Evolutionary conservation across 2,329 filamentous ascomycete genomes (phyloP), one percentile per base, ranked within the genome.

Genomic region (Aspergillus sp.): DNA sequence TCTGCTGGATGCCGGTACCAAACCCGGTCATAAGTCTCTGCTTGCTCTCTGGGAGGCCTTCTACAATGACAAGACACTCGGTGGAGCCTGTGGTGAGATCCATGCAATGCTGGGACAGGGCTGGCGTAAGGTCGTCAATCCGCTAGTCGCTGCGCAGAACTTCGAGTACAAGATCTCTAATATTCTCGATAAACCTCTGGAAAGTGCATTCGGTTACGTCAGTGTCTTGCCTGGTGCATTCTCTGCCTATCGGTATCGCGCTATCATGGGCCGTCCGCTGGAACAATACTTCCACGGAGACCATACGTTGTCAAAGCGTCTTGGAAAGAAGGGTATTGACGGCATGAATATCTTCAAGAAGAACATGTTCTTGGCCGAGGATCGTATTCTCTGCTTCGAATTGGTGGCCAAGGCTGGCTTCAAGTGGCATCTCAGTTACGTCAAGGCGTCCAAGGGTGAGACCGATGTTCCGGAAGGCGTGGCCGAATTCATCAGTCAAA

Each of bases 301-400:
- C 74, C 95, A 98, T 80, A 98, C 95, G 0, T 85, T 98, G 36
- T 96, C 95, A 60, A 95, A 95, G 80, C 88, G 94, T 68, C 87
- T 97, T 57, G 94, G 94, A 70, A 96, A 96, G 83, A 99, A 99
- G 86, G 95, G 95, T 86, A 98, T 99, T 70, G 95, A 99, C 75
- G 95, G 94, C 71, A 98, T 98, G 95, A 98, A 98, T 81, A 98
- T 99, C 77, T 99, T 99, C 90, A 98, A 98, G 84, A 98, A 98
- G 88, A 99, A 99, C 87, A 99, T 99, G 95, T 99, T 98, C 86
- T 94, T 99, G 87, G 95, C 95, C 79, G 95, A 99, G 82, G 95
- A 99, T 89, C 92, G 95, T 87, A 99, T 99, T 83, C 86, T 99
- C 54, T 99, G 95, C 84, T 99, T 98, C 85, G 95, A 99, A 78